Conservation (phyloP, 192 early-diverging fungal species). For the Coemansia sp. region DNA sequence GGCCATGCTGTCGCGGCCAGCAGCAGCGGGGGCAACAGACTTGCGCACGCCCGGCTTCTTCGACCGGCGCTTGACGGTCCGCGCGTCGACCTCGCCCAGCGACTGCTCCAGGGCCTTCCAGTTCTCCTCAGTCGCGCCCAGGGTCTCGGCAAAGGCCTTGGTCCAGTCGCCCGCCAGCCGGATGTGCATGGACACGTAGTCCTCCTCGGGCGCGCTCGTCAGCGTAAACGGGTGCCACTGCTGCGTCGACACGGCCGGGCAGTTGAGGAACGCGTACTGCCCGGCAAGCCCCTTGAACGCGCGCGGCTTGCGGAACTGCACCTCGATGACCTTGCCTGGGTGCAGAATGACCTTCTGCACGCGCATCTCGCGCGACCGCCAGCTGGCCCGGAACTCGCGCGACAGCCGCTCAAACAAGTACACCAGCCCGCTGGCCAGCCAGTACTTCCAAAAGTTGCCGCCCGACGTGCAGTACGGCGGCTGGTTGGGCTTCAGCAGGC, state of each 20-base stretch:
- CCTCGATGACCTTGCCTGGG: slow-evolving; percentile 80
- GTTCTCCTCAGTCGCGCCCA: slow-evolving; percentile 69
- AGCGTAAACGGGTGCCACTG: slow-evolving; percentile 89
- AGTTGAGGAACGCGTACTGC: slow-evolving; percentile 80
- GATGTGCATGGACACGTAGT: slow-evolving; percentile 76
- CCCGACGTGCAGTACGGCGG: slow-evolving; percentile 72
- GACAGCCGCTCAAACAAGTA: slow-evolving; percentile 76
- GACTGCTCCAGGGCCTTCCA: slow-evolving; percentile 58
- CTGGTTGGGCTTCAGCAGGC: slow-evolving; percentile 73
- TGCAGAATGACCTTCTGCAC: slow-evolving; percentile 85
- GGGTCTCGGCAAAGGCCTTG: slow-evolving; percentile 64
- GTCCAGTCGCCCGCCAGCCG: slow-evolving; percentile 82
- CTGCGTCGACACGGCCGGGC: slow-evolving; percentile 71
- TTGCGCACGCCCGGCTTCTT: slow-evolving; percentile 3
- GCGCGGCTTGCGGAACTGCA: slow-evolving; percentile 73
- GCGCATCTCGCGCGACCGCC: slow-evolving; percentile 59
- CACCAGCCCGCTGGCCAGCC: slow-evolving; percentile 66
- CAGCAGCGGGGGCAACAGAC: neutral
- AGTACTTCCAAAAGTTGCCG: slow-evolving; percentile 83
- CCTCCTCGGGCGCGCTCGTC: slow-evolving; percentile 80
- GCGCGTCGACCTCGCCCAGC: slow-evolving; percentile 19
- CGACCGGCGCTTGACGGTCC: neutral
- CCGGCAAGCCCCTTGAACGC: slow-evolving; percentile 66
- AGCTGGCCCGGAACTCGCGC: slow-evolving; percentile 71
- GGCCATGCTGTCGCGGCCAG: slow-evolving; percentile 41